These are phyloP conservation scores for Mortierella polycephala DNA, from an alignment of 371 early-diverging fungal genomes.

Conservation along the genomic window DNA sequence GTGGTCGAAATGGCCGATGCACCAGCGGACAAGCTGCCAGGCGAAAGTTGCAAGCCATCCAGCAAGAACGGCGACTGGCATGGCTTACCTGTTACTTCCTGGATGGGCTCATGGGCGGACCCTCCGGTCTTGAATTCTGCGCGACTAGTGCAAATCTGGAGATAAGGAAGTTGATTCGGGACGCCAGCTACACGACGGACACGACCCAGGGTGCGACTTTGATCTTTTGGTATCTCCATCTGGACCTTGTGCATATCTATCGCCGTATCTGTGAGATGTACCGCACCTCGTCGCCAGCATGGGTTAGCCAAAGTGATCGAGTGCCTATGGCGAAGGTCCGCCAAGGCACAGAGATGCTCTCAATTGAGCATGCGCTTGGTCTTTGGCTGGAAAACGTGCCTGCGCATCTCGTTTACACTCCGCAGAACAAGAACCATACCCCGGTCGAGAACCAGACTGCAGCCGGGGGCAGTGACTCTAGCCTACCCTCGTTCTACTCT, in stretches of 20 bases:
- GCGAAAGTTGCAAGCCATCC: constrained; percentile 10
- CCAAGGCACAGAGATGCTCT: constrained; percentile 23
- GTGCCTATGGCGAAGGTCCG: background rate
- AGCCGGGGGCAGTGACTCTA: background rate
- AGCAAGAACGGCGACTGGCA: constrained; percentile 34
- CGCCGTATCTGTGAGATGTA: constrained; percentile 46
- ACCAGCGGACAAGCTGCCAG: background rate
- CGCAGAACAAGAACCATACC: background rate
- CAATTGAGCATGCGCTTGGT: constrained; percentile 27
- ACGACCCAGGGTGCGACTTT: constrained; percentile 27
- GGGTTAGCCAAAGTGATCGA: background rate
- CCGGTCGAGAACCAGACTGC: background rate
- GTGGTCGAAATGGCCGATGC: background rate
- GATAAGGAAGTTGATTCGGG: constrained; percentile 30
- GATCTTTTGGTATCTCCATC: constrained; percentile 46
- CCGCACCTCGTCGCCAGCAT: background rate
- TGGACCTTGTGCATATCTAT: constrained; percentile 33
- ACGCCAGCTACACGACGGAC: constrained; percentile 19
- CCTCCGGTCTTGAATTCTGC: constrained; percentile 23
- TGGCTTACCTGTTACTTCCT: constrained; percentile 46
- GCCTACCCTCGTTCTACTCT: constrained; percentile 28
- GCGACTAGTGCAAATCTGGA: constrained; percentile 14
- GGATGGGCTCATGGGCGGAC: constrained; percentile 30
- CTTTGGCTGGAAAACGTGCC: constrained; percentile 28
- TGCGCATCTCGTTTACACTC: constrained; percentile 23